Evolutionary conservation across 768 basidiomycete genomes (phyloP).

Genomic region (Exidia glandulosa): DNA sequence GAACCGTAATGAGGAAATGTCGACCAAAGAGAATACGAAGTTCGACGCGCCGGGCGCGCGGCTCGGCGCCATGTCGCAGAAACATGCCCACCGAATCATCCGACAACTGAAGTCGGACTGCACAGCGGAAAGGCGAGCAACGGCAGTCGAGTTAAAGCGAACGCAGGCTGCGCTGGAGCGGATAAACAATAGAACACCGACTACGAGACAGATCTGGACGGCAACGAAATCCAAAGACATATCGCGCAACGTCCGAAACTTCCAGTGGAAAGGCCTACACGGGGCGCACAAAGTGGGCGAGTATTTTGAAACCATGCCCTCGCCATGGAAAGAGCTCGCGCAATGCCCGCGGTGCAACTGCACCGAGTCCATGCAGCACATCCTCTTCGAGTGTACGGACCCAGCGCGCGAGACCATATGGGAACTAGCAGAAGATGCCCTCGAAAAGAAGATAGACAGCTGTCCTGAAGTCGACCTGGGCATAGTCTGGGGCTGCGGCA

Average conservation of each 20-base stretch:
- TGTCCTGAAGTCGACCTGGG: no score
- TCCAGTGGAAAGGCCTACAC: slow-evolving; percentile 11
- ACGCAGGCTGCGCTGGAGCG: neutral
- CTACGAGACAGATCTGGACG: neutral
- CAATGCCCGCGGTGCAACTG: slow-evolving; percentile 7
- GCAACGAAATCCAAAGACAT: neutral
- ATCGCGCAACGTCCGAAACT: neutral
- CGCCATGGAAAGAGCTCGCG: slow-evolving; percentile 1
- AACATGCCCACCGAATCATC: no score
- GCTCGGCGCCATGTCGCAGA: no score
- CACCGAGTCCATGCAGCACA: slow-evolving; percentile 12
- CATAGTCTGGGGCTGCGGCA: no score
- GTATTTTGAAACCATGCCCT: slow-evolving; percentile 2
- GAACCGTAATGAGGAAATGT: no score
- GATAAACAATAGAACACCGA: neutral
- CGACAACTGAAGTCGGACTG: no score
- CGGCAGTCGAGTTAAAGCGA: neutral
- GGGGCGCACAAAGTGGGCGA: slow-evolving; percentile 11
- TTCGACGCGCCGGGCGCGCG: no score
- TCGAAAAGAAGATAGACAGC: neutral
- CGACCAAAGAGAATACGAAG: no score
- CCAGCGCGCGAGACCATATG: slow-evolving; percentile 10
- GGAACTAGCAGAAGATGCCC: slow-evolving; percentile 5
- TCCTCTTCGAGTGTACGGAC: slow-evolving; percentile 11
- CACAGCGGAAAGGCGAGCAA: neutral